phyloP scores from a whole-genome alignment of 495 filamentous ascomycete species.

The Penicillium desertorum region DNA sequence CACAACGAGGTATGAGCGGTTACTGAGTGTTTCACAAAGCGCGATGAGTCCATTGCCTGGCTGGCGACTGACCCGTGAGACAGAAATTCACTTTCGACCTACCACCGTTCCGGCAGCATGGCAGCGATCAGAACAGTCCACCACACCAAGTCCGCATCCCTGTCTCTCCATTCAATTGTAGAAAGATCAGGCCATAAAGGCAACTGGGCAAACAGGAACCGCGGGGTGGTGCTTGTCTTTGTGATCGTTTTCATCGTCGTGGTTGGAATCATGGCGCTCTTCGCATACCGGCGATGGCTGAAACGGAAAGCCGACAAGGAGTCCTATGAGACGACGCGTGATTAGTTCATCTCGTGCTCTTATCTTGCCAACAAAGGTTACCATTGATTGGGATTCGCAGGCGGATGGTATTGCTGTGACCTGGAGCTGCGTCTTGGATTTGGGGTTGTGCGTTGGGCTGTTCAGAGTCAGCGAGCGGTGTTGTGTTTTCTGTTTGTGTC shows the following conservation, averaged over 20 bases:
- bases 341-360: background rate
- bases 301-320: conserved; percentile 35
- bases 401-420: background rate
- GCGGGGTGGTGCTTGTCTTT: conserved; percentile 55
- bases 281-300: conserved; percentile 46
- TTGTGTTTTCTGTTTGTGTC: background rate
- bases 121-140: conserved; percentile 34
- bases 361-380: background rate
- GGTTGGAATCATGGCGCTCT: conserved; percentile 42
- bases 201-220: conserved; percentile 52
- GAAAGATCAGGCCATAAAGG: conserved; percentile 29
- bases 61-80: background rate
- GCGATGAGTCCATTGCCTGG: background rate
- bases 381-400: background rate
- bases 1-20: background rate
- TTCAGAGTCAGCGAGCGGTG: background rate
- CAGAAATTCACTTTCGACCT: background rate
- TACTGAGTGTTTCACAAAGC: too few species aligned
- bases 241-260: conserved; percentile 51
- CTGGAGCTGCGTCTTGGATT: background rate
- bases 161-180: conserved; percentile 21
- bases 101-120: conserved; percentile 28
- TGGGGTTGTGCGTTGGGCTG: background rate
- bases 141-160: conserved; percentile 20
- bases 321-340: conserved; percentile 25